Base-by-base conservation (phyloP, 2,329 filamentous ascomycete genomes). In the Intubia oerlemansii region DNA sequence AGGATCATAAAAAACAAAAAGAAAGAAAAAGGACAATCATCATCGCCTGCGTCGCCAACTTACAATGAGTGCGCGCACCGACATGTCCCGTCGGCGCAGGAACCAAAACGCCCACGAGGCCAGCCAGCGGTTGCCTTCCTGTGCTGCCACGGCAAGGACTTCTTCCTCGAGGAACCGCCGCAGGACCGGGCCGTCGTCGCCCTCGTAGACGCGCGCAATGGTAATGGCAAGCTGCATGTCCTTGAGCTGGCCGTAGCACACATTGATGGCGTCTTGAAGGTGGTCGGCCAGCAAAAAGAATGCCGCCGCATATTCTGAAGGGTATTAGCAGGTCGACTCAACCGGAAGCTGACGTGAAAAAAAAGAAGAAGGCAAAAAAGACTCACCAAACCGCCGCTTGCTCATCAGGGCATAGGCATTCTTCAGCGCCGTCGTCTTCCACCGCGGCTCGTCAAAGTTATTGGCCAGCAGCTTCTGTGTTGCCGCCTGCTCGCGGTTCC, bases 41-140 rank as follows among this genome's bases (percentile, higher is more conserved):
- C n/a, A n/a, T n/a, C n/a, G n/a, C n/a, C n/a, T n/a, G n/a, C n/a
- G n/a, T n/a, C n/a, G n/a, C n/a, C 19, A 12, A 52, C 71, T 57
- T 52, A 81, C 75, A 39, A 91, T 75, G 4, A 98, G 56, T 6
- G 76, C 70, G 29, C 79, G 68, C 6, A 93, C 81, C 5, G 85
- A 78, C 58, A 82, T 77, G 39, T 90, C 78, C 34, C 73, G 68
- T 36, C 77, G 66, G 21, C 70, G 70, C 5, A 95, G 59, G 62
- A 92, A 79, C 75, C 81, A 91, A 45, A 92, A 92, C 3, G 80
- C 79, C 88, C 88, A 98, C 0, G 78, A 88, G 9, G 84, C 79
- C 33, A 92, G 66, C 85, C 88, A 98, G 32, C 85, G 65, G 44
- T 98, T 85, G 3, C 81, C 81, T 37, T 85, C 72, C 23, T 70